Conservation (phyloP, 371 early-diverging fungal species). For the Dinochytrium kinnereticum region DNA sequence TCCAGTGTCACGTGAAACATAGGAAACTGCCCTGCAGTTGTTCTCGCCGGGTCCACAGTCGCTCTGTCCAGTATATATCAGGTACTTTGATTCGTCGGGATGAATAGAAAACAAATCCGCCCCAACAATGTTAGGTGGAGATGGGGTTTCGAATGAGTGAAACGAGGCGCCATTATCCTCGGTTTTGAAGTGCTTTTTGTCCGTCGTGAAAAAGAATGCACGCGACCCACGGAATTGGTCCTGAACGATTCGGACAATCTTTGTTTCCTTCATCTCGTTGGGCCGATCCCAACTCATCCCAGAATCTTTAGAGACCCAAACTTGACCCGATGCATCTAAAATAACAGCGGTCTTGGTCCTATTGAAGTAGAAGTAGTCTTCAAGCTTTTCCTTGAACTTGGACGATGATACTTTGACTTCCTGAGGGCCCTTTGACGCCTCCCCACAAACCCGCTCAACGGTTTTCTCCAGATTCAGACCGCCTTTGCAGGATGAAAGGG, state of each 20-base stretch:
- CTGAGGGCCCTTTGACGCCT: conserved; percentile 13
- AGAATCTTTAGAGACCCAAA: conserved; percentile 74
- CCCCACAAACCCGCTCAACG: conserved; percentile 65
- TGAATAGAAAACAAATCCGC: conserved; percentile 70
- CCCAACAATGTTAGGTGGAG: conserved; percentile 61
- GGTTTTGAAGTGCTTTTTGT: conserved; percentile 67
- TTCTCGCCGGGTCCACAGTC: conserved; percentile 57
- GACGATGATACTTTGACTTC: conserved; percentile 24
- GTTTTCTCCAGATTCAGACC: conserved; percentile 58
- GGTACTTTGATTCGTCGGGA: conserved; percentile 71
- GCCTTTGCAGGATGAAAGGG: conserved; percentile 50
- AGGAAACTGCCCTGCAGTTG: conserved; percentile 73
- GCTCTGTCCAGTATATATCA: conserved; percentile 75
- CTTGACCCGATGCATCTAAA: conserved; percentile 32
- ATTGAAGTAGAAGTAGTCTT: conserved; percentile 71
- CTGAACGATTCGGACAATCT: conserved; percentile 63
- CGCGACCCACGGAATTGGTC: conserved; percentile 69
- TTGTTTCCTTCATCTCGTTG: conserved; percentile 31
- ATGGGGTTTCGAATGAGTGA: conserved; percentile 61
- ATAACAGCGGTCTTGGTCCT: conserved; percentile 59
- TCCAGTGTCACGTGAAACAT: conserved; percentile 71
- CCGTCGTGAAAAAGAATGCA: conserved; percentile 73
- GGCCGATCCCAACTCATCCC: conserved; percentile 71
- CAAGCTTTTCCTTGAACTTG: conserved; percentile 56
- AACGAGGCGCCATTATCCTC: conserved; percentile 73